A percentile compares a stretch with the other conserved stretches of the same genome.
phyloP scores from a whole-genome alignment of 2,329 filamentous ascomycete species.

The Beauveria scarabaeidicola region DNA sequence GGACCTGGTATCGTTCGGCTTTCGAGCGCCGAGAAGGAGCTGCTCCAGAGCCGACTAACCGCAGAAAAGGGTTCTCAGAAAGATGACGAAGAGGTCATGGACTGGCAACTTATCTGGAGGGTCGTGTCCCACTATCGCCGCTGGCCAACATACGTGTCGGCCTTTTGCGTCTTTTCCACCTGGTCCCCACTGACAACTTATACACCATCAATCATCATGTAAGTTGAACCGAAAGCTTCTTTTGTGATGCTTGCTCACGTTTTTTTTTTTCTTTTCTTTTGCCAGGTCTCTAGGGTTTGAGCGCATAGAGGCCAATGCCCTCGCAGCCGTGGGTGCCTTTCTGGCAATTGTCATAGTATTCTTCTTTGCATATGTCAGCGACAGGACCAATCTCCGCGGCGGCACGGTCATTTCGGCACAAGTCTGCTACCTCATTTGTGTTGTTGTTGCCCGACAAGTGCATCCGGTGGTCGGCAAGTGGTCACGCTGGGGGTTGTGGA shows the following conservation, averaged over 20 bases:
- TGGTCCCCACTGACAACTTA: slow-evolving; percentile 45
- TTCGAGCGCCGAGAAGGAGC: slow-evolving; percentile 11
- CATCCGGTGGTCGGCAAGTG: slow-evolving; percentile 38
- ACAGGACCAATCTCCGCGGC: slow-evolving; percentile 36
- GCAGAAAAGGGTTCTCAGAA: background rate
- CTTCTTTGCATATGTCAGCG: slow-evolving; percentile 39
- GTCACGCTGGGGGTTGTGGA: slow-evolving; percentile 43
- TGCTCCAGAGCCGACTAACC: background rate
- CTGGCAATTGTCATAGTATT: slow-evolving; percentile 39
- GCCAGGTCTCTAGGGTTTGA: slow-evolving; percentile 31
- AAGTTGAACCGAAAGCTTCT: background rate
- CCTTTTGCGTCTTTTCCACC: slow-evolving; percentile 42
- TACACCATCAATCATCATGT: slow-evolving; percentile 37
- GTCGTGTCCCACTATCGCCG: slow-evolving; percentile 36
- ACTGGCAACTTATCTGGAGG: slow-evolving; percentile 30
- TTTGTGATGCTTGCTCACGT: no score
- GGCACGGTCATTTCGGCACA: slow-evolving; percentile 35
- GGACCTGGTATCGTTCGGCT: slow-evolving; percentile 31
- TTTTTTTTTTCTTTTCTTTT: background rate
- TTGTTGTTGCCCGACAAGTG: slow-evolving; percentile 31
- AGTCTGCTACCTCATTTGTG: slow-evolving; percentile 33
- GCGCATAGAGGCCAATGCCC: slow-evolving; percentile 36
- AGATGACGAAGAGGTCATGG: slow-evolving; percentile 27
- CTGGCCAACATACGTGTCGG: slow-evolving; percentile 41
- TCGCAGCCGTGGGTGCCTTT: slow-evolving; percentile 34